Conservation (phyloP, 306 rosid genomes). For the Gastrolobium bilobum region DNA sequence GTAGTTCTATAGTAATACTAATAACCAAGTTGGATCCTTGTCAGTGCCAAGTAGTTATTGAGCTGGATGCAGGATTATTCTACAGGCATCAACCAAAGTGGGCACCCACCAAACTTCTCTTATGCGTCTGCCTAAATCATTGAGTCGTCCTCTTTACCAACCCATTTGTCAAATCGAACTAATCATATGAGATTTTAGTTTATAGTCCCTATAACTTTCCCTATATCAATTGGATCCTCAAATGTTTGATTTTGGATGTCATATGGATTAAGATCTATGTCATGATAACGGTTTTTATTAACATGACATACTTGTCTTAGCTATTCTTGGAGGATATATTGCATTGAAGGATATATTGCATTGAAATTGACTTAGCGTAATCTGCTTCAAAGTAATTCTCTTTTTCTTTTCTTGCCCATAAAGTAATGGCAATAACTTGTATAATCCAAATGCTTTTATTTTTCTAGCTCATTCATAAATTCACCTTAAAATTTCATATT, state of each 20-base stretch:
- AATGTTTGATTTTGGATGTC: background rate
- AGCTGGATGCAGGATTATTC: conserved; percentile 51
- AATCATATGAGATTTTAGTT: conserved; percentile 11
- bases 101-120: conserved; percentile 23
- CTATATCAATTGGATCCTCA: conserved; percentile 5
- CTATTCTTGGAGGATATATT: background rate
- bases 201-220: conserved; percentile 11
- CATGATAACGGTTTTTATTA: conserved; percentile 9
- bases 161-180: conserved; percentile 24
- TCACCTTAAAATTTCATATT: background rate
- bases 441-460: too few species aligned
- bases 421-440: background rate
- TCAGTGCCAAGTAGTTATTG: conserved; percentile 57
- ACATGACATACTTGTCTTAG: background rate
- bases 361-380: background rate
- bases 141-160: conserved; percentile 18
- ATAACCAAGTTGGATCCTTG: conserved; percentile 53
- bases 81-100: conserved; percentile 41
- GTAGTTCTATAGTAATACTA: background rate
- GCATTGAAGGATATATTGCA: background rate
- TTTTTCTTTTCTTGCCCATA: conserved; percentile 7
- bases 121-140: conserved; percentile 5
- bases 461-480: background rate
- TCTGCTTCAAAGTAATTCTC: background rate
- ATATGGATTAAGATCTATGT: background rate